Base-by-base conservation (phyloP, 1,284 basidiomycete species). In the Vanrija sp. region DNA sequence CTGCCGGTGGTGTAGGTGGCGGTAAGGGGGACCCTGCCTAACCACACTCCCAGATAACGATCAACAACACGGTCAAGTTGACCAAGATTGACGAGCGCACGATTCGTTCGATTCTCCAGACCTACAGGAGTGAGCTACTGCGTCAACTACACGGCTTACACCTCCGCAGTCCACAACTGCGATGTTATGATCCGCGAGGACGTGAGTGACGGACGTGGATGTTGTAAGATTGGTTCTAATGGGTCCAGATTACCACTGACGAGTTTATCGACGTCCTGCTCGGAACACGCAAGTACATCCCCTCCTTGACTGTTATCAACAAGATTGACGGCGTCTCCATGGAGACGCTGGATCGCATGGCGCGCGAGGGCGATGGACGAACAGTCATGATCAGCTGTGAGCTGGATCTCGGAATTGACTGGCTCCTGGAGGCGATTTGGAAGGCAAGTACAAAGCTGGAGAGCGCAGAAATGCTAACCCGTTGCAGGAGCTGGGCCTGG, bases 181-280 rank as follows among this genome's bases (percentile, higher is more conserved):
- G 94, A 96, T 76, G 86, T 96, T 23, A 94, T 96, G 91, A 91
- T 97, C 64, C 83, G 93, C 66, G 92, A 97, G 80, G 93, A 97
- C 76, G 91, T 94, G 65, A 67, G 86, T 74, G 25, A 44, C 16
- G 5, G 46, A 9, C 6, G 28, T 28, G 6, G 28, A 7, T 8
- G 28, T 6, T 6, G 28, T 28, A 15, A 38, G 6, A 38, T 29
- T 46, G 12, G 23, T 28, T 2, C 42, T 51, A 43, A 60, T 47
- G 18, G 39, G 44, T 23, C 10, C 43, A 94, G 91, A 92, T 97
- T 63, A 91, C 90, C 4, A 91, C 89, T 3, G 94, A 98, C 74
- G 91, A 98, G 72, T 96, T 98, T 71, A 96, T 98, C 67, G 95
- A 98, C 71, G 91, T 97, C 10, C 82, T 98, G 18, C 89, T 98